Conservation (phyloP, 352 stramenopile species). For the Globisporangium cylindrosporum region DNA sequence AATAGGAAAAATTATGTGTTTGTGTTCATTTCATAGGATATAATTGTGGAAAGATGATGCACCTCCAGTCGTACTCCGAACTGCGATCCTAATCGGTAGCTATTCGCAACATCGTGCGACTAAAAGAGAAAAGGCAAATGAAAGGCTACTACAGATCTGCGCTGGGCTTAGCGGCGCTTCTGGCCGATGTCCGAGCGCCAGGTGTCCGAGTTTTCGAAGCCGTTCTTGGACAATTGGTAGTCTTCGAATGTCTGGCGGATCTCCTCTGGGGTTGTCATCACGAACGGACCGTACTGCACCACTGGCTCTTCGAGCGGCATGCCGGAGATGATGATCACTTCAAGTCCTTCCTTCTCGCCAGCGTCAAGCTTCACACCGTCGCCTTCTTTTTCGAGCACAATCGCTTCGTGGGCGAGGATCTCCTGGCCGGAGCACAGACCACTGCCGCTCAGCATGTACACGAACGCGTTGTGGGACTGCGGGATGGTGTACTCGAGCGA, state of each 20-base stretch:
- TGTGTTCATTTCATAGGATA: constrained; percentile 5
- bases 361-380: constrained; percentile 20
- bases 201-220: constrained; percentile 55
- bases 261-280: constrained; percentile 61
- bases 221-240: constrained; percentile 50
- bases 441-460: constrained; percentile 20
- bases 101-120: neutral
- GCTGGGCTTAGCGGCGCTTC: neutral
- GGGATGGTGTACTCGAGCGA: constrained; percentile 20
- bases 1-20: neutral
- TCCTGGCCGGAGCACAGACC: constrained; percentile 14
- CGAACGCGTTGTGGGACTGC: constrained; percentile 20
- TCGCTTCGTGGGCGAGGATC: constrained; percentile 17
- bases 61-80: neutral
- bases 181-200: constrained; percentile 57
- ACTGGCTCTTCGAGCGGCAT: constrained; percentile 58
- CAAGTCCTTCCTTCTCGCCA: constrained; percentile 26
- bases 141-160: neutral
- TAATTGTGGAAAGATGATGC: neutral
- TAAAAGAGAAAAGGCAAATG: neutral
- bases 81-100: neutral
- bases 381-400: constrained; percentile 23
- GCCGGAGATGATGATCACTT: constrained; percentile 54
- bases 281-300: constrained; percentile 68
- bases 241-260: constrained; percentile 53